Conservation (phyloP, 257 asterid species). For the Coffea eugenioides region DNA sequence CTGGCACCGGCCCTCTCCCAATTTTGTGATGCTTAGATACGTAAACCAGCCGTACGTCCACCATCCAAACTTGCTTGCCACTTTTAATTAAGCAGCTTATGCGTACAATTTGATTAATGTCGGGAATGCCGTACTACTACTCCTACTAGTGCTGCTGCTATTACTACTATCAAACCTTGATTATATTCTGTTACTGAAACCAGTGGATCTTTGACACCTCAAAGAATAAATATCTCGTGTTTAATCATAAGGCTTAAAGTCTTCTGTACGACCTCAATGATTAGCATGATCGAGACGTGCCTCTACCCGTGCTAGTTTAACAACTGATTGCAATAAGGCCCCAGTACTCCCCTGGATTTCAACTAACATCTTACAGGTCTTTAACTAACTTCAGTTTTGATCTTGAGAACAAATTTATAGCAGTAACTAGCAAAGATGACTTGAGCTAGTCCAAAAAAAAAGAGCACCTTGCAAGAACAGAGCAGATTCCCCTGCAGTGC, state of each 20-base stretch:
- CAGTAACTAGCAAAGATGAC: too few relatives aligned
- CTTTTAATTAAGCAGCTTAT: background rate
- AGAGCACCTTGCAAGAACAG: background rate
- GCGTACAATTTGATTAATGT: background rate
- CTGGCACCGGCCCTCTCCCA: too few relatives aligned
- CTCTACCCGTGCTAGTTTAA: conserved; percentile 15
- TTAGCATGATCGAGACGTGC: conserved; percentile 13
- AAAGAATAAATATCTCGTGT: background rate
- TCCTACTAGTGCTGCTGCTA: too few relatives aligned
- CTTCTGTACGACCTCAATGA: conserved; percentile 16
- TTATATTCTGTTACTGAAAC: background rate
- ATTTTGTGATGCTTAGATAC: conserved; percentile 12
- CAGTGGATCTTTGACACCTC: background rate
- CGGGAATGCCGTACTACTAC: too few relatives aligned
- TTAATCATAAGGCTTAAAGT: background rate
- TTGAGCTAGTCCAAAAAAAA: too few relatives aligned
- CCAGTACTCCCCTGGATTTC: background rate
- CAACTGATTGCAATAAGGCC: background rate
- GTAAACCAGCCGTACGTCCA: conserved; percentile 9
- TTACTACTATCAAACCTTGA: background rate
- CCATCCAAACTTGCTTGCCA: background rate
- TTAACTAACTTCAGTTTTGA: background rate
- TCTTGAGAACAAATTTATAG: too few relatives aligned
- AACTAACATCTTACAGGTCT: too few relatives aligned
- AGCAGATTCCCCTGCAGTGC: background rate